Percentiles rank a stretch among this genome's conserved stretches.
These are phyloP conservation scores for Silene coronaria DNA, from an alignment of 179 eudicot genomes.

Conservation along the genomic window DNA sequence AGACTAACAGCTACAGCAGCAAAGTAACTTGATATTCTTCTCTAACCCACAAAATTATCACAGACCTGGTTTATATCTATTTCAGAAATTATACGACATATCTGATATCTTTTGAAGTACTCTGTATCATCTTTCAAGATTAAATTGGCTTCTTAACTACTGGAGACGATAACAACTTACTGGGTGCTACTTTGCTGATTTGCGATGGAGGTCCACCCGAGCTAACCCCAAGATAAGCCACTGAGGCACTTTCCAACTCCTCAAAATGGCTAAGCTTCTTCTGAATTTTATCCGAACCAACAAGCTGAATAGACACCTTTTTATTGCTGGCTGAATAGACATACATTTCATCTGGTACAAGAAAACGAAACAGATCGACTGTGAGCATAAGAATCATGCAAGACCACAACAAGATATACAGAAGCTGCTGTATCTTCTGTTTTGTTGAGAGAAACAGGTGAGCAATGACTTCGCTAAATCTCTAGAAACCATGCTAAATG, in stretches of 20 bases:
- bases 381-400: background rate
- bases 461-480: background rate
- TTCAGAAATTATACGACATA: background rate
- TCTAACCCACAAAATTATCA: background rate
- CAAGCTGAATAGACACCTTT: constrained; percentile 66
- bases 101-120: background rate
- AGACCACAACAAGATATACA: background rate
- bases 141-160: background rate
- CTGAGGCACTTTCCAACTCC: constrained; percentile 57
- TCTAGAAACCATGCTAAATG: background rate
- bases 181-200: constrained; percentile 51
- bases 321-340: constrained; percentile 74
- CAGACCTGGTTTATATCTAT: background rate
- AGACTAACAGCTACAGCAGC: background rate
- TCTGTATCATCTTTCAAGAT: background rate
- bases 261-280: constrained; percentile 67
- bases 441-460: background rate
- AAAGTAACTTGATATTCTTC: background rate
- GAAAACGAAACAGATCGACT: background rate
- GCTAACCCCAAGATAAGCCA: constrained; percentile 76
- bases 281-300: constrained; percentile 80
- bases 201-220: constrained; percentile 50
- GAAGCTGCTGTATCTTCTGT: background rate
- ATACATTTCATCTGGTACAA: constrained; percentile 88
- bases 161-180: constrained; percentile 38